Base-by-base conservation (phyloP, 2,329 filamentous ascomycete species). In the Claviceps digitariae region DNA sequence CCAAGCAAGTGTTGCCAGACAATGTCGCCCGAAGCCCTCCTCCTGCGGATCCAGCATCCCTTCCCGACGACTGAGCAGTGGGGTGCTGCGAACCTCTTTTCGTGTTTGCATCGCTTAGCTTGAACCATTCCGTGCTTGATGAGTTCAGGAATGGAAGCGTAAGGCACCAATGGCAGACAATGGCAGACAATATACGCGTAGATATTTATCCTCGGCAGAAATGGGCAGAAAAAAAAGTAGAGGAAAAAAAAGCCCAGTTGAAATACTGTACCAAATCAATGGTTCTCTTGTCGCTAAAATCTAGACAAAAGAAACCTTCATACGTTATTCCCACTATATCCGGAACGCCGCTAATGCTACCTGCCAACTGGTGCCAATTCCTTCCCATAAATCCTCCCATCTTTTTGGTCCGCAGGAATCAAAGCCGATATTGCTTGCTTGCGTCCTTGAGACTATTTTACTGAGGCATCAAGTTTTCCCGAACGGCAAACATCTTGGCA, bases 401-500 rank as follows among this genome's bases (percentile, higher is more conserved):
- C 55, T 57, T 59, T 56, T 59, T 56, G 13, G 15, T 60, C 50
- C 50, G 44, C 34, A 27, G 53, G 53, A 27, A n/a, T 31, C 41
- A 38, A 25, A 29, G 40, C 34, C 40, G 29, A 4, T 31, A 9
- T 41, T 36, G 27, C 41, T 47, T 25, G 20, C 23, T n/a, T n/a
- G n/a, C n/a, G 23, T 21, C 50, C 48, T 27, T 15, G 5, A 44
- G 36, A 48, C 49, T 50, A 13, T 59, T 61, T 68, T 68, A 70
- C 72, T 82, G 78, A 47, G 81, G 79, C 63, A 82, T 66, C 60
- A 84, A 68, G 68, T 81, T 83, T 60, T 81, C 81, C 67, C 90
- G 84, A 57, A 96, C 88, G 41, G 90, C 90, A 70, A 98, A 98
- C 91, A 98, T 95, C 83, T 98, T 98, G 60, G 88, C 84, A 58